Conservation (phyloP, 805 yeast species). For the Teunomyces kruisii region DNA sequence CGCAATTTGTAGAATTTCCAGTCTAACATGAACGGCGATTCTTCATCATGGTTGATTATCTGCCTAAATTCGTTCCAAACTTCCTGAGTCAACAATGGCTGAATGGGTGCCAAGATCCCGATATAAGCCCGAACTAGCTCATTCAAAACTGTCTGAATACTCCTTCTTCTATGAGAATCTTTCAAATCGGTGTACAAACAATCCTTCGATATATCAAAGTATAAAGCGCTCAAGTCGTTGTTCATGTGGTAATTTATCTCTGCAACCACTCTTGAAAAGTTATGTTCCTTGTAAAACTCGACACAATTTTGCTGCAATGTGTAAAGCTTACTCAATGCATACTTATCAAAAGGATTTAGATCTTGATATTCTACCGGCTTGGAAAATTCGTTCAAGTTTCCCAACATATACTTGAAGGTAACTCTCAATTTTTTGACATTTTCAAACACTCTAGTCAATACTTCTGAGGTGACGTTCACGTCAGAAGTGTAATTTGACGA, state of each 20-base stretch:
- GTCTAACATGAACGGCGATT: conserved; percentile 52
- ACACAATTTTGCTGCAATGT: conserved; percentile 43
- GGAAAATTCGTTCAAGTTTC: conserved; percentile 58
- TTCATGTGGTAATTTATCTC: conserved; percentile 71
- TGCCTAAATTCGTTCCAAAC: conserved; percentile 66
- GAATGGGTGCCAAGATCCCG: conserved; percentile 73
- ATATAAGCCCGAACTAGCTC: conserved; percentile 61
- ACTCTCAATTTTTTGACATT: conserved; percentile 78
- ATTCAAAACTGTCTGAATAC: conserved; percentile 65
- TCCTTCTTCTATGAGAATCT: conserved; percentile 49
- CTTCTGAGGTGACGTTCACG: conserved; percentile 68
- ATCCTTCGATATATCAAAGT: conserved; percentile 86
- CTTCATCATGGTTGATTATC: conserved; percentile 19
- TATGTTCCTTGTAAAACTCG: conserved; percentile 52
- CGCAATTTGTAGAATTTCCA: conserved; percentile 33
- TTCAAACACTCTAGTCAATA: conserved; percentile 75
- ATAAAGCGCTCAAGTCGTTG: conserved; percentile 72
- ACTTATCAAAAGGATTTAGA: conserved; percentile 54
- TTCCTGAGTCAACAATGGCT: conserved; percentile 86
- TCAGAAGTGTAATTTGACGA: conserved; percentile 85
- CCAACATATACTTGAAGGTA: conserved; percentile 77
- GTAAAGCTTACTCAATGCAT: conserved; percentile 55
- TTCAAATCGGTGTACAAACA: conserved; percentile 68
- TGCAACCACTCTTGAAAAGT: conserved; percentile 70
- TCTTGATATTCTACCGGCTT: conserved; percentile 36